These are phyloP conservation scores for Lipomyces yamanashiensis DNA, from an alignment of 805 yeast species.

Conservation along the genomic window DNA sequence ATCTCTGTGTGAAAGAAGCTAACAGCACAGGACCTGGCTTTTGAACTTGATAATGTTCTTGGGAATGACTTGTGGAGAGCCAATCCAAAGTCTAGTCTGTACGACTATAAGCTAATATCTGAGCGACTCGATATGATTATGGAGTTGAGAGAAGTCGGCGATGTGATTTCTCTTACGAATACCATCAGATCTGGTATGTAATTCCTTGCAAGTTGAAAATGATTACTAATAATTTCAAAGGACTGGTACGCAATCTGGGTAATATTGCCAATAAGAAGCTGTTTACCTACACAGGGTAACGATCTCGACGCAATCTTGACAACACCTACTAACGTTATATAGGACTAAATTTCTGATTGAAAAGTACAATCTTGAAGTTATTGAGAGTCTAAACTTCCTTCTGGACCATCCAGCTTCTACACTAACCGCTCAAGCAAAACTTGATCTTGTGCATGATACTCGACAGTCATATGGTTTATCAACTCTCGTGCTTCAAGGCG, in stretches of 20 bases:
- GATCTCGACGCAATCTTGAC: neutral
- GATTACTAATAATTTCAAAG: slow-evolving; percentile 1
- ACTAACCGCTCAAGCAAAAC: slow-evolving; percentile 55
- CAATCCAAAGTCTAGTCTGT: slow-evolving; percentile 77
- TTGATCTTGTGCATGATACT: slow-evolving; percentile 82
- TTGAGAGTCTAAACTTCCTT: slow-evolving; percentile 66
- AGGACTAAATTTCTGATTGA: slow-evolving; percentile 87
- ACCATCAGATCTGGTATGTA: slow-evolving; percentile 64
- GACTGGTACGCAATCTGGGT: slow-evolving; percentile 86
- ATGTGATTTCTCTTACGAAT: slow-evolving; percentile 63
- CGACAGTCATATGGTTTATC: slow-evolving; percentile 88
- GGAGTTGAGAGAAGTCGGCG: slow-evolving; percentile 63
- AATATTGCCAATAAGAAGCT: slow-evolving; percentile 80
- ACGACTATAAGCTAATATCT: slow-evolving; percentile 81
- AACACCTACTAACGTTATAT: neutral
- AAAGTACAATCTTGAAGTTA: slow-evolving; percentile 78
- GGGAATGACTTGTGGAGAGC: slow-evolving; percentile 51
- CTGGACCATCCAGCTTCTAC: slow-evolving; percentile 43
- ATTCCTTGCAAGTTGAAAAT: neutral
- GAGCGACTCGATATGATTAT: slow-evolving; percentile 68
- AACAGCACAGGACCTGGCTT: slow-evolving; percentile 43
- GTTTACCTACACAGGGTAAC: slow-evolving; percentile 70
- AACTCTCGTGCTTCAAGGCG: slow-evolving; percentile 90
- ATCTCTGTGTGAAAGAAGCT: neutral
- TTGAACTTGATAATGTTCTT: slow-evolving; percentile 49